Base-by-base conservation (phyloP, 345 rosid genomes). In the Euphorbia pulcherrima region DNA sequence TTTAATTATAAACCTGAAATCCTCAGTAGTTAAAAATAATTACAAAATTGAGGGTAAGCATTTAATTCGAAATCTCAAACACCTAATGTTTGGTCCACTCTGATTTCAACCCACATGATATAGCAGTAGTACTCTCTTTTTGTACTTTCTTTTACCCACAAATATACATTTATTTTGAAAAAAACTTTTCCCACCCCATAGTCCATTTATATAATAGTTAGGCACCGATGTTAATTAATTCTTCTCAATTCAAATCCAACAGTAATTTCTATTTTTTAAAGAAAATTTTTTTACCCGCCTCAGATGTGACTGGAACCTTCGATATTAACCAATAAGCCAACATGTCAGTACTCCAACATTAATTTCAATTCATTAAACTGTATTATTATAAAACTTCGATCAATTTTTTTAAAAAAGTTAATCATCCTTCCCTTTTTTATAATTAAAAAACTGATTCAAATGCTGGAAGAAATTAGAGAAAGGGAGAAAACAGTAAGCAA, bases 201-300 rank as follows among this genome's bases (percentile, higher is more conserved):
- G 10, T 39, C 44, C 50, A 60, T 30, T 18, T 60, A 30, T 62
- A 41, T 39, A 58, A 28, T 41, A 41, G 65, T 62, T 62, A 40
- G 65, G 65, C 65, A 62, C 65, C 65, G 52, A 8, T 23, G 12
- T 60, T 23, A 62, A 40, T 40, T 44, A 14, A 44, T 11, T 44
- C 0, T 12, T 2, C 1, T 1, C 0, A 44, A 44, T 12, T 44
- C 50, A 44, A 44, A 44, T 44, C 50, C 13, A 33, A 33, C 50
- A 44, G 12, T 14, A 44, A 44, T 44, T 44, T 44, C 50, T 12
- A 2, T 44, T 44, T 18, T 44, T 2, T 44, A 44, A 6, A 41
- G n/a, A n/a, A n/a, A n/a, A n/a, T n/a, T n/a, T n/a, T n/a, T n/a
- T n/a, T n/a, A n/a, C n/a, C n/a, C n/a, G n/a, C n/a, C n/a, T n/a